Conservation (phyloP, 208 protist genomes). For the Sergeia podlipaevii region DNA sequence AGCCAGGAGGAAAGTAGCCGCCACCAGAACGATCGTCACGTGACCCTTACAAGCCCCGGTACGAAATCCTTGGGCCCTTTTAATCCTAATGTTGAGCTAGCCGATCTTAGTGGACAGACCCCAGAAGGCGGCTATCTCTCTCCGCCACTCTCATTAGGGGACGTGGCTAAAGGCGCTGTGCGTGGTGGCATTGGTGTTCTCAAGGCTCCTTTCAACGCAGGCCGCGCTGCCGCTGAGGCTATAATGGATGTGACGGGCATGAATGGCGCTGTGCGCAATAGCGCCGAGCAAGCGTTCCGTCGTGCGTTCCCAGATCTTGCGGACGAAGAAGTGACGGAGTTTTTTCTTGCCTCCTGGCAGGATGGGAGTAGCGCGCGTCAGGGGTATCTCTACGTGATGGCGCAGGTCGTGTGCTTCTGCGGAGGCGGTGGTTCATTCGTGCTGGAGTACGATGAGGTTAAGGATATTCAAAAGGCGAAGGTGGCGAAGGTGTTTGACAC, state of each 20-base stretch:
- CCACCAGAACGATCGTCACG: conserved; percentile 4
- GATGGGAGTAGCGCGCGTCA: conserved; percentile 34
- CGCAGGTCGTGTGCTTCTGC: conserved; percentile 69
- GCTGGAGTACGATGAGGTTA: conserved; percentile 80
- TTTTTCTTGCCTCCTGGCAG: conserved; percentile 49
- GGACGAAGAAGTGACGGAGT: conserved; percentile 55
- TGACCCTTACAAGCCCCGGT: neutral
- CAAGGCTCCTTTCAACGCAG: conserved; percentile 63
- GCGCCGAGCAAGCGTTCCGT: conserved; percentile 53
- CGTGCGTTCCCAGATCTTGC: conserved; percentile 53
- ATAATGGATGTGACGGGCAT: conserved; percentile 70
- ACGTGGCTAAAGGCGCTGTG: conserved; percentile 50
- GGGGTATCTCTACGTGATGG: conserved; percentile 61
- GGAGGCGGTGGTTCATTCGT: conserved; percentile 36
- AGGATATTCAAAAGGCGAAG: conserved; percentile 67
- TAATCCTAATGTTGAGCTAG: conserved; percentile 65
- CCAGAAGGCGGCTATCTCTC: neutral
- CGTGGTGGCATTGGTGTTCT: conserved; percentile 66
- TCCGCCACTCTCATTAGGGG: conserved; percentile 38
- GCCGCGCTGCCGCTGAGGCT: conserved; percentile 48
- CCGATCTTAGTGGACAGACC: conserved; percentile 46
- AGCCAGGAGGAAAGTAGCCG: conserved; percentile 4
- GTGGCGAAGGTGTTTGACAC: conserved; percentile 66
- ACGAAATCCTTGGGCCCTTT: conserved; percentile 17
- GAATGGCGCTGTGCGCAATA: conserved; percentile 52